Base-by-base conservation (phyloP, 2,329 filamentous ascomycete species). In the Alternaria infectoria region DNA sequence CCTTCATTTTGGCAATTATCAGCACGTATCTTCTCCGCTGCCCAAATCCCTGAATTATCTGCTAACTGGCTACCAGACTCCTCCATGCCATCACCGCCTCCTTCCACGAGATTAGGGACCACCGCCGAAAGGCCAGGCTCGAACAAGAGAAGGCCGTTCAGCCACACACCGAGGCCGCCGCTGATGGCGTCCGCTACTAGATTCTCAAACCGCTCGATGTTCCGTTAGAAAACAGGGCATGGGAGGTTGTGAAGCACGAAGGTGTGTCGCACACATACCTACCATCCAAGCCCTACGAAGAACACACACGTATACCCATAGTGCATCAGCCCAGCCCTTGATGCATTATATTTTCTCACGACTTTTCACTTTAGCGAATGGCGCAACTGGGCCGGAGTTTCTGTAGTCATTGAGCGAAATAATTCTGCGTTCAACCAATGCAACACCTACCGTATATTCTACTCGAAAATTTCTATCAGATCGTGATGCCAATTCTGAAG, bases 1-100 rank as follows among this genome's bases (percentile, higher is more conserved):
- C 80, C 0, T 84, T 84, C 62, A 76, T 82, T 10, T 57, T 83
- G 61, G 81, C 81, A 8, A 83, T 83, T 47, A 68, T 83, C 58
- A 82, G 79, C 79, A 83, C 81, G 81, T 83, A 74, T 79, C 81
- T 81, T 40, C 44, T 15, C 15, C 25, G 15, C 30, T 21, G 12
- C 19, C 7, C 21, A 10, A 26, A 21, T 30, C 21, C 9, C 30
- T 13, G 19, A 28, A 36, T 1, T 15, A 11, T 6, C 17, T 40
- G 12, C 23, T 69, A 25, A 66, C 21, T 10, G 5, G 19, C n/a
- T n/a, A 4, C 32, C 59, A 82, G 81, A 9, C 17, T 83, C 17
- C 76, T 84, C 6, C 81, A 84, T 62, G 79, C 80, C 12, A 62
- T 82, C 52, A 83, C 81, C 8, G 81, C 81, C 30, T 68, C 77